phyloP scores from a whole-genome alignment of 2,329 filamentous ascomycete species.

The Blastomyces parvus region DNA sequence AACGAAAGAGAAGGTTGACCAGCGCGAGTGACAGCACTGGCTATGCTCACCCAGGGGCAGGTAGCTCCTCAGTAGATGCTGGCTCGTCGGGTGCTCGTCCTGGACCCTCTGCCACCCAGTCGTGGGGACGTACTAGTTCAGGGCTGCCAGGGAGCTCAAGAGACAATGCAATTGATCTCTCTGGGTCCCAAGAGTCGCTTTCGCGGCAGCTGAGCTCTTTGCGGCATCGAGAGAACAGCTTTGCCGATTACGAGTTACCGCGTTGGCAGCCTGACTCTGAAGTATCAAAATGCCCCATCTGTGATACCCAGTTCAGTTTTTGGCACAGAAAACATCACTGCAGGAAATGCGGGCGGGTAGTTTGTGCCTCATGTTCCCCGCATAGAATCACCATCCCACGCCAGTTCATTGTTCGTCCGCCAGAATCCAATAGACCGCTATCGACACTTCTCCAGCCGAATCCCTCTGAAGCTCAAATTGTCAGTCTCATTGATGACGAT shows the following conservation, averaged over 20 bases:
- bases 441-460: conserved; percentile 32
- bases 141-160: conserved; percentile 23
- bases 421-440: conserved; percentile 39
- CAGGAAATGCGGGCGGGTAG: conserved; percentile 89
- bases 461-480: conserved; percentile 38
- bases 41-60: conserved; percentile 6
- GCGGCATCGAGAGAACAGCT: conserved; percentile 21
- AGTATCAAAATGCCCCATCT: conserved; percentile 76
- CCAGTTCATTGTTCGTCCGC: conserved; percentile 81
- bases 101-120: background rate
- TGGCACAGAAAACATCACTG: conserved; percentile 90
- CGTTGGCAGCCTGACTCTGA: conserved; percentile 84
- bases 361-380: conserved; percentile 81
- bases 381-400: conserved; percentile 91
- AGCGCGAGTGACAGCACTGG: conserved; percentile 25
- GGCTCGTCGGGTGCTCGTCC: background rate
- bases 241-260: conserved; percentile 50
- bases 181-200: conserved; percentile 19
- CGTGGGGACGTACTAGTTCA: conserved; percentile 3
- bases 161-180: conserved; percentile 27
- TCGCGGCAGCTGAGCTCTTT: conserved; percentile 17
- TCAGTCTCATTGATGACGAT: conserved; percentile 38
- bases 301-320: conserved; percentile 66
- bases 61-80: background rate
- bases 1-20: conserved; percentile 38